Evolutionary conservation across 805 yeast genomes (phyloP), one percentile per base, ranked within the genome.

Genomic region (Wickerhamomyces rabaulensis): DNA sequence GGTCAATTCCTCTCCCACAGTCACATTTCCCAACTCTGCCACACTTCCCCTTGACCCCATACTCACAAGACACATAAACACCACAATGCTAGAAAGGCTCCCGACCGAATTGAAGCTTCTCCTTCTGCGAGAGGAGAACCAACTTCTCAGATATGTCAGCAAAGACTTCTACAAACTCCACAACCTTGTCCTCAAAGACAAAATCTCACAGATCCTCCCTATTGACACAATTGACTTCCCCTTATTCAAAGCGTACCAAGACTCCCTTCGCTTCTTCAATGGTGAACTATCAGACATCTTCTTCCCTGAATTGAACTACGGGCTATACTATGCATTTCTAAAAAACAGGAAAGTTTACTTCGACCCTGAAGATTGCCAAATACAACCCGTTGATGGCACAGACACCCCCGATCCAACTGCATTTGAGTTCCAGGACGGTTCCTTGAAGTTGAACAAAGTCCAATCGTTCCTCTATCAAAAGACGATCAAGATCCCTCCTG

Each of bases 291-390:
- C 70, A 26, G 58, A 61, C 26, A 52, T 66, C 4, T 50, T 40
- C 52, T 7, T 21, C 4, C 59, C 57, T 3, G 59, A 54, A 65
- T 6, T 52, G 48, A 17, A 55, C 0, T 82, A 85, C 84, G 68
- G 65, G 50, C 63, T 80, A 25, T 66, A 79, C 1, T 77, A 75
- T 50, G 70, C 78, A 0, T 62, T 82, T 8, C 61, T 78, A 47
- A 70, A 69, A 50, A 79, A 78, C 54, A 70, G 78, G 42, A 61
- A 84, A 38, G 53, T 80, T 25, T 80, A 74, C 59, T 79, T 82
- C 16, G 78, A 75, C 39, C 63, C 65, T 39, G 48, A 63, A 5
- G 73, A 70, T 51, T 70, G 72, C 49, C 60, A 62, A 39, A 68
- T 53, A 1, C 63, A 62, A 27, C 44, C 47, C 12, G 39, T 45